Evolutionary conservation across 148 eudicot genomes (phyloP).

Genomic region (Salicornia ramosissima): DNA sequence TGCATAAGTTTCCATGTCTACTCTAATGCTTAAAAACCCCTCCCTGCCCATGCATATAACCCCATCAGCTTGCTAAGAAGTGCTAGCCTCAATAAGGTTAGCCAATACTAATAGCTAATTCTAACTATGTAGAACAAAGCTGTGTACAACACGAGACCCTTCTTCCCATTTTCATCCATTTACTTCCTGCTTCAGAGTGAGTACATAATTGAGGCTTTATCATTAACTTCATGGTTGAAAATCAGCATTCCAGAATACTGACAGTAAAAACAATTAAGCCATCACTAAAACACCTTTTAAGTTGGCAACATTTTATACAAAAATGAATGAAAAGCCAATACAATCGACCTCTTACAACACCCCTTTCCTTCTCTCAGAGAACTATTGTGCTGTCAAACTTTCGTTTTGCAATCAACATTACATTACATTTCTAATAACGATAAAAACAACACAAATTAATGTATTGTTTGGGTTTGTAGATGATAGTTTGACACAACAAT

Average conservation of each 20-base stretch:
- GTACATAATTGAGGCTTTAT: not conserved
- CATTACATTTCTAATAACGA: slow-evolving; percentile 1
- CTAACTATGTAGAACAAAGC: not conserved
- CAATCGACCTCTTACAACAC: slow-evolving; percentile 1
- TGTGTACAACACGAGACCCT: not conserved
- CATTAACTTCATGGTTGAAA: not conserved
- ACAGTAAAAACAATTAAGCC: not conserved
- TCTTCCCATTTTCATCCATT: not conserved
- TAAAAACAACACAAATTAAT: no score
- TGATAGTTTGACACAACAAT: not conserved
- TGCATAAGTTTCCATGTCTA: not conserved
- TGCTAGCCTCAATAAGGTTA: not conserved
- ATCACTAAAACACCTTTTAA: not conserved
- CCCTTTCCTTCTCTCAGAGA: slow-evolving; percentile 9
- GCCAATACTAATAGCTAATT: not conserved
- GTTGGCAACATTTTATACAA: not conserved
- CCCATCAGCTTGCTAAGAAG: not conserved
- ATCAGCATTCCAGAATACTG: not conserved
- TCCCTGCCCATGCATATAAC: not conserved
- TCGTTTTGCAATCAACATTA: not conserved
- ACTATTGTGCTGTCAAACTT: not conserved
- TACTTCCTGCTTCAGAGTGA: not conserved
- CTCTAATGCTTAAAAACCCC: not conserved
- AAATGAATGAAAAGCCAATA: not conserved
- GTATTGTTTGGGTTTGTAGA: not conserved